Percentiles rank a stretch among this genome's conserved stretches.
Conservation (phyloP, 495 filamentous ascomycete species). For the Penicillium paxilli region DNA sequence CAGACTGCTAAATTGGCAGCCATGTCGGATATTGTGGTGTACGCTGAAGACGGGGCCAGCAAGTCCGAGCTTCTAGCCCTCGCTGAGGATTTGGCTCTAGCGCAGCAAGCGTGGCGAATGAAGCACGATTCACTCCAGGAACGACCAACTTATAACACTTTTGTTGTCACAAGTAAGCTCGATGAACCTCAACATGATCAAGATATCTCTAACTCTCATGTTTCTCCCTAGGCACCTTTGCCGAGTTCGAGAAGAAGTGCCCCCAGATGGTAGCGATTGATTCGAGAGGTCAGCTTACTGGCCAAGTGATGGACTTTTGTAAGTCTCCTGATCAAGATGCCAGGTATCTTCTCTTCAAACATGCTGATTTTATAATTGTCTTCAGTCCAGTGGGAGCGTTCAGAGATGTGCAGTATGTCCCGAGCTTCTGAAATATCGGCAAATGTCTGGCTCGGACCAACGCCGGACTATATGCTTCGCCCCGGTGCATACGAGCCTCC, state of each 20-base stretch:
- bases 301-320: slow-evolving; percentile 86
- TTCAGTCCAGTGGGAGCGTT: slow-evolving; percentile 75
- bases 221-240: slow-evolving; percentile 57
- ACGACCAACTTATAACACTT: slow-evolving; percentile 77
- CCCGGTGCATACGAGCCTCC: slow-evolving; percentile 21
- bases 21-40: slow-evolving; percentile 89
- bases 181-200: background rate
- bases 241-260: slow-evolving; percentile 70
- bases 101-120: slow-evolving; percentile 72
- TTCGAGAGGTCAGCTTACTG: slow-evolving; percentile 70
- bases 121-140: slow-evolving; percentile 58
- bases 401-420: slow-evolving; percentile 94
- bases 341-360: background rate
- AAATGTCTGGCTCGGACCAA: slow-evolving; percentile 91
- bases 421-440: slow-evolving; percentile 79
- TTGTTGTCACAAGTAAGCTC: slow-evolving; percentile 64
- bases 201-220: background rate
- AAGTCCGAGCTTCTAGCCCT: slow-evolving; percentile 59
- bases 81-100: slow-evolving; percentile 69
- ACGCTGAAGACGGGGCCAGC: slow-evolving; percentile 66
- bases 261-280: slow-evolving; percentile 72
- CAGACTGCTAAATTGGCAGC: slow-evolving; percentile 87
- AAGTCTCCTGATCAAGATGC: slow-evolving; percentile 24
- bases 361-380: slow-evolving; percentile 20
- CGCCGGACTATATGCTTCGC: slow-evolving; percentile 62